Conservation (phyloP, 2,329 filamentous ascomycete species). For the Dothideomycetes sp. region DNA sequence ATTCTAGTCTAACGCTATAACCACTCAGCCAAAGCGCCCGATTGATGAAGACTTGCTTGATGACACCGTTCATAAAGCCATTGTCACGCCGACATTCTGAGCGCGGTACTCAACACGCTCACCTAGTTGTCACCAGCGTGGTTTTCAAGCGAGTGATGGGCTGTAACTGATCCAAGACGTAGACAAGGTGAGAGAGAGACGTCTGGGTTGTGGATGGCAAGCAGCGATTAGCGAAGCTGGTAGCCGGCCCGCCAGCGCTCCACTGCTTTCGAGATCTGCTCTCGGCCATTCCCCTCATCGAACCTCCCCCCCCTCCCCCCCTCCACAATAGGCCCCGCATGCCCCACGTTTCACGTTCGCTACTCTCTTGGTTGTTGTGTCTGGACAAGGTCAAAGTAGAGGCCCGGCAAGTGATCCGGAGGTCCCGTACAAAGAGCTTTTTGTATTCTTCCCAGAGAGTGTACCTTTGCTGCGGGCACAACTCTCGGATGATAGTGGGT, state of each 20-base stretch:
- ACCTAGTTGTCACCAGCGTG: too few relatives aligned
- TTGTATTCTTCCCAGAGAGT: too few relatives aligned
- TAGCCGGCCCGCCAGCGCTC: neutral
- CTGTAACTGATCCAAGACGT: neutral
- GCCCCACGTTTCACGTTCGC: constrained; percentile 3
- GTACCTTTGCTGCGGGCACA: neutral
- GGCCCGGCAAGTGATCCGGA: constrained; percentile 4
- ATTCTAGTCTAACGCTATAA: constrained; percentile 13
- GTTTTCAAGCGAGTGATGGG: neutral
- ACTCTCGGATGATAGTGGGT: constrained; percentile 2
- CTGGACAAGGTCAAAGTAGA: neutral
- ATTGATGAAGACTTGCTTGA: neutral
- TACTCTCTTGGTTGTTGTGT: constrained; percentile 2
- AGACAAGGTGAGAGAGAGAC: neutral
- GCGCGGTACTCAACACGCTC: too few relatives aligned
- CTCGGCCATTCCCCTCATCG: too few relatives aligned
- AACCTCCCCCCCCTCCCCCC: too few relatives aligned
- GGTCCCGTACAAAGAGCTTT: too few relatives aligned
- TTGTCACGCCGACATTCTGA: neutral
- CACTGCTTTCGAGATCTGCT: neutral
- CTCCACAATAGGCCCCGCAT: too few relatives aligned
- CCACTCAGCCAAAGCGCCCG: constrained; percentile 12
- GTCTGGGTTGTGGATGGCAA: neutral
- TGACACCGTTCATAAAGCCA: neutral
- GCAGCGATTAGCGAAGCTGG: neutral